Percentiles rank a stretch among this genome's conserved stretches.
Evolutionary conservation across 495 filamentous ascomycete genomes (phyloP).

Genomic region (Penicillium pulvis): DNA sequence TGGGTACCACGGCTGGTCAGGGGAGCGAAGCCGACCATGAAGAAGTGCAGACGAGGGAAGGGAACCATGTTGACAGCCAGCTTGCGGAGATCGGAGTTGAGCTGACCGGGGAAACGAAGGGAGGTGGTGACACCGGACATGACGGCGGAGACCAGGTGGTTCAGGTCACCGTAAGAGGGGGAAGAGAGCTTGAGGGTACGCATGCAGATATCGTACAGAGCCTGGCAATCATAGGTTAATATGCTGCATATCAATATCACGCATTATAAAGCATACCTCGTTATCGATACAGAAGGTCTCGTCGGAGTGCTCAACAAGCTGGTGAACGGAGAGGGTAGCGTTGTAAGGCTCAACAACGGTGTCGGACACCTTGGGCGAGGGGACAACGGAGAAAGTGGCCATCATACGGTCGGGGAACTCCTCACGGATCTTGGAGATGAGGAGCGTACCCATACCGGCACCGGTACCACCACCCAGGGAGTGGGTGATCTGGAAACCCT

Average conservation of each 20-base stretch:
- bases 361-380: conserved; percentile 99
- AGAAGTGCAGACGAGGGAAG: conserved; percentile 99
- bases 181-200: conserved; percentile 97
- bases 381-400: conserved; percentile 99
- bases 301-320: conserved; percentile 99
- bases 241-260: neutral
- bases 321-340: conserved; percentile 97
- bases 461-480: conserved; percentile 99
- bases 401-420: conserved; percentile 99
- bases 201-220: conserved; percentile 99
- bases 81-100: conserved; percentile 99
- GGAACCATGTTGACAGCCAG: conserved; percentile 99
- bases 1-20: conserved; percentile 93
- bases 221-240: conserved; percentile 46
- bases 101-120: conserved; percentile 98
- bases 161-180: conserved; percentile 98
- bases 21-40: conserved; percentile 99
- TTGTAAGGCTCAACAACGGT: conserved; percentile 99
- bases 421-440: conserved; percentile 99
- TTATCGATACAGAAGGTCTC: conserved; percentile 99
- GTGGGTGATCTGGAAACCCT: conserved; percentile 99
- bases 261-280: conserved; percentile 59
- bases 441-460: conserved; percentile 99
- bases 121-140: conserved; percentile 99
- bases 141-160: conserved; percentile 99